These are phyloP conservation scores for Lachnellula willkommii DNA, from an alignment of 2,329 filamentous ascomycete species.

Conservation along the genomic window DNA sequence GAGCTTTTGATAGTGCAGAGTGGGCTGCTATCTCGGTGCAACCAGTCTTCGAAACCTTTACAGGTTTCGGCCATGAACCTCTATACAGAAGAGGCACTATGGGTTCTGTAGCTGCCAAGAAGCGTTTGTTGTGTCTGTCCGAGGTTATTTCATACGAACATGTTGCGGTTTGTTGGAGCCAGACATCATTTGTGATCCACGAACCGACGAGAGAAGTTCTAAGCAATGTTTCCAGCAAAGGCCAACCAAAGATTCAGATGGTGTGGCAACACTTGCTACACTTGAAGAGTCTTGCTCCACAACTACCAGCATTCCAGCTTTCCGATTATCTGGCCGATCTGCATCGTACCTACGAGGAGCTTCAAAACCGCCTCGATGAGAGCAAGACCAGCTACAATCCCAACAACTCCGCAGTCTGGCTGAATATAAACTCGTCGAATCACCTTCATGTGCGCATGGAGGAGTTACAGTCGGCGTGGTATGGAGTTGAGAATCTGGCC, in stretches of 20 bases:
- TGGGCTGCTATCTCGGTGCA: conserved; percentile 10
- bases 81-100: conserved; percentile 14
- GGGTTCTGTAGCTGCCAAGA: conserved; percentile 6
- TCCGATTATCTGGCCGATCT: conserved; percentile 12
- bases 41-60: conserved; percentile 15
- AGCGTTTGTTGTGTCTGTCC: conserved; percentile 10
- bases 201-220: conserved; percentile 16
- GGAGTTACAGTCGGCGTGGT: conserved; percentile 20
- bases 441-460: background rate
- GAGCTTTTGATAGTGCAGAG: background rate
- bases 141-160: conserved; percentile 15
- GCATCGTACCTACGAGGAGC: conserved; percentile 17
- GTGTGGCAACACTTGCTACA: conserved; percentile 23
- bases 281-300: conserved; percentile 12
- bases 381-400: background rate
- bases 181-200: conserved; percentile 17
- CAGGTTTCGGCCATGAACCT: conserved; percentile 9
- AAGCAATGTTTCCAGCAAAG: background rate
- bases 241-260: conserved; percentile 8
- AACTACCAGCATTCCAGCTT: no score
- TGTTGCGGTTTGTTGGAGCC: conserved; percentile 22
- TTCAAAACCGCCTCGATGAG: conserved; percentile 15
- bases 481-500: conserved; percentile 16
- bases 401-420: conserved; percentile 8
- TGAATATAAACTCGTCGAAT: conserved; percentile 15